Evolutionary conservation across 1,139 yeast species (phyloP).

Genomic region (Debaryomyces fabryi): DNA sequence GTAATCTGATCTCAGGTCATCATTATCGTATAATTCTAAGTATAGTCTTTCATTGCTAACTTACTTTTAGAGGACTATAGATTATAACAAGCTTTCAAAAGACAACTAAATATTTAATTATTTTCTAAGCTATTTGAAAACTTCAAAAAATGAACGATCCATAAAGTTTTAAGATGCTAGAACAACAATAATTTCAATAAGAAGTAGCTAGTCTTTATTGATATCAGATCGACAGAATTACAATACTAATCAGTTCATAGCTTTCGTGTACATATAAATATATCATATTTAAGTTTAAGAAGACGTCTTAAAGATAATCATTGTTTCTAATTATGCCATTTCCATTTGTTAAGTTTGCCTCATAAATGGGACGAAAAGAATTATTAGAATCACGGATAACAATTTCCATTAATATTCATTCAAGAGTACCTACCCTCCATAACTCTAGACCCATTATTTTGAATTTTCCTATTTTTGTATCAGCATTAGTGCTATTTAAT

Average conservation of each 20-base stretch:
- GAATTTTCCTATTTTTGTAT: slow-evolving; percentile 52
- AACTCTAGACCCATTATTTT: slow-evolving; percentile 77
- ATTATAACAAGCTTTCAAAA: no score
- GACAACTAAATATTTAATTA: no score
- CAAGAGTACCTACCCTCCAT: slow-evolving; percentile 70
- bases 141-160: no score
- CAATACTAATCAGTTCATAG: background rate
- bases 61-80: background rate
- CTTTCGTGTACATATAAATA: background rate
- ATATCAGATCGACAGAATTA: background rate
- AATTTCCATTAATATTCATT: slow-evolving; percentile 8
- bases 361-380: background rate
- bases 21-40: no score
- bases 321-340: background rate
- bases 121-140: no score
- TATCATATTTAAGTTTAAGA: background rate
- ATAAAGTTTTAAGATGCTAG: no score
- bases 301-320: background rate
- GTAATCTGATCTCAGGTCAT: background rate
- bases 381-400: background rate
- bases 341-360: background rate
- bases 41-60: no score
- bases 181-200: no score
- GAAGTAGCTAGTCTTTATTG: no score
- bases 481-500: slow-evolving; percentile 52